phyloP scores from a whole-genome alignment of 1,284 basidiomycete species.

The Gastroboletus turbinatus region DNA sequence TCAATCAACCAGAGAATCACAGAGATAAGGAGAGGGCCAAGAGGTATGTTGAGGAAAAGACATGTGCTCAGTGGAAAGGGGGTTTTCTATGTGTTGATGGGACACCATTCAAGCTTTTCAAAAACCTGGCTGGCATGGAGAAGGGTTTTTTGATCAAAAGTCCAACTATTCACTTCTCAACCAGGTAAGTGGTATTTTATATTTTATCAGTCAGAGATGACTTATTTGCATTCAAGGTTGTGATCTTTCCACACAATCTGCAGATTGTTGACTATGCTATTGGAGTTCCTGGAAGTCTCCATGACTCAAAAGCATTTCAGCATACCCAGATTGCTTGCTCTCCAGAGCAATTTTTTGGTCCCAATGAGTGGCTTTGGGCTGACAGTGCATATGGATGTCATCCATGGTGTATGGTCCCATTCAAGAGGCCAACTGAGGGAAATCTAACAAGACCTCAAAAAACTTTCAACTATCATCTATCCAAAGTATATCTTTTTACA shows the following conservation, averaged over 20 bases:
- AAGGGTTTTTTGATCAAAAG: constrained; percentile 1
- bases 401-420: constrained; percentile 13
- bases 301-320: constrained; percentile 13
- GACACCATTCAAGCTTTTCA: constrained; percentile 16
- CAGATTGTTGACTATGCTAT: constrained; percentile 24
- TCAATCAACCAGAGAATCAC: background rate
- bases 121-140: constrained; percentile 11
- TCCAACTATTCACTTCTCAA: constrained; percentile 13
- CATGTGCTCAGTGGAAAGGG: constrained; percentile 5
- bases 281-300: constrained; percentile 19
- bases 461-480: constrained; percentile 7
- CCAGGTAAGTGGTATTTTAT: constrained; percentile 5
- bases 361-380: constrained; percentile 15
- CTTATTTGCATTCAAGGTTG: background rate
- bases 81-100: constrained; percentile 15
- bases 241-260: too few relatives aligned
- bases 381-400: constrained; percentile 11
- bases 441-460: constrained; percentile 3
- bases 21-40: background rate
- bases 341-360: background rate
- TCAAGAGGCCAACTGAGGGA: constrained; percentile 11
- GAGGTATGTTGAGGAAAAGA: background rate
- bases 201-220: background rate
- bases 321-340: background rate
- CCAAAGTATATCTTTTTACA: background rate